Evolutionary conservation across 495 filamentous ascomycete species (phyloP), one percentile per base, ranked within the genome.

Genomic region (Diplogelasinospora grovesii): DNA sequence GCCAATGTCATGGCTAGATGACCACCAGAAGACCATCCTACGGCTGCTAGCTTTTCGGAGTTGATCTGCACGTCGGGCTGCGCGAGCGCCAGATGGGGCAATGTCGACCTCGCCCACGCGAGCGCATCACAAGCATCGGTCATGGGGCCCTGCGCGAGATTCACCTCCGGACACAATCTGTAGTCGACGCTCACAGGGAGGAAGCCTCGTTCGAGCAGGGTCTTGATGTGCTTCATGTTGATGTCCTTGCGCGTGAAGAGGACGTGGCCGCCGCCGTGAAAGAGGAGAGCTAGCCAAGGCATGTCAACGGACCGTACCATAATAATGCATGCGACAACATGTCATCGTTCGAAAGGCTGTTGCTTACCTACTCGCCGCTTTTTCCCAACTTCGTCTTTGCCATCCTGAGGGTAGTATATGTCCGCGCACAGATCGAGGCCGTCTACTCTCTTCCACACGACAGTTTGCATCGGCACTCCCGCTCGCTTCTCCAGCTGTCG

Each of bases 1-100:
- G 42, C 68, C 0, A 70, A 36, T 3, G 68, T 56, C 61, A 79
- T 65, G 13, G 75, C 74, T 0, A 82, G 58, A 6, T 63, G 60
- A 0, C 75, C 78, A 5, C 77, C 77, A 0, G 68, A 63, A 0
- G 74, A 80, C 77, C 76, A 82, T 0, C 78, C 75, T 0, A 82
- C 53, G 0, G 56, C 67, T 0, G 69, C 69, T 2, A 79, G 60
- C 24, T 46, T 54, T 7, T 55, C 29, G 0, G 48, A 49, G 41
- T 76, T 64, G 2, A 69, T 35, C 1, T 34, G 25, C 5, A 75
- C 35, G 18, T 56, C 60, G 0, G 15, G n/a, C n/a, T n/a, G n/a
- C n/a, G n/a, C 14, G 2, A 5, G 16, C 36, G 14, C 30, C 9
- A 33, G 10, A 4, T 1, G 14, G 1, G 36, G 36, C 2, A 39